Evolutionary conservation across 352 stramenopile genomes (phyloP).

Genomic region (Thalassiosira mediterranea): DNA sequence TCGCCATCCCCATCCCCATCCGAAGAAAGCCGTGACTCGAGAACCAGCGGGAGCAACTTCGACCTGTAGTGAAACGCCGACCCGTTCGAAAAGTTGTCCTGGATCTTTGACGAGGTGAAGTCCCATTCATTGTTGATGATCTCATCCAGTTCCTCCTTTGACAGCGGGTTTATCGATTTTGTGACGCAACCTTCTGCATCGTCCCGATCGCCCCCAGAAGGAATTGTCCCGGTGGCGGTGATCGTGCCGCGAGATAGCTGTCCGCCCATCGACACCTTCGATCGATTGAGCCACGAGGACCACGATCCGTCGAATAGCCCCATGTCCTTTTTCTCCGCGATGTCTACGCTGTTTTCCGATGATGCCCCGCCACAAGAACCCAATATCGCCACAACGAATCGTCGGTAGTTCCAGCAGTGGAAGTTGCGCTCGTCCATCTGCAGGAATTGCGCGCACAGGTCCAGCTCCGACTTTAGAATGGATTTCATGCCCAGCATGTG

Average conservation of each 20-base stretch:
- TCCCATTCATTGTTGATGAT: constrained; percentile 85
- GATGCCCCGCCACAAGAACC: constrained; percentile 22
- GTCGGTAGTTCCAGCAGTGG: constrained; percentile 98
- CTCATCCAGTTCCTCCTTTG: constrained; percentile 63
- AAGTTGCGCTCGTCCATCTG: constrained; percentile 97
- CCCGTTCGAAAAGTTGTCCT: constrained; percentile 99
- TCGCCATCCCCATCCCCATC: constrained; percentile 2
- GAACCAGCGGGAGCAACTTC: constrained; percentile 69
- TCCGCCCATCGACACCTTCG: constrained; percentile 31
- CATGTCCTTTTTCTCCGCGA: too few species aligned
- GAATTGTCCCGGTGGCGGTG: constrained; percentile 15
- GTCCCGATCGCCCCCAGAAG: not conserved
- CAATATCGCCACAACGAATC: constrained; percentile 75
- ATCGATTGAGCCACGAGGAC: constrained; percentile 28
- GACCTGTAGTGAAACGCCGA: constrained; percentile 92
- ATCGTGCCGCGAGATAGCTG: constrained; percentile 30
- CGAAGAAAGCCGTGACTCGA: constrained; percentile 31
- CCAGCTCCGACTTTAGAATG: constrained; percentile 76
- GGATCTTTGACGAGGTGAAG: constrained; percentile 95
- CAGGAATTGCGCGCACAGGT: constrained; percentile 84
- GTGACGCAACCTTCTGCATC: not conserved
- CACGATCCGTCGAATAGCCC: constrained; percentile 53
- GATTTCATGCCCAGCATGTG: constrained; percentile 16
- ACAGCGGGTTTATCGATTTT: constrained; percentile 22
- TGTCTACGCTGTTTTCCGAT: constrained; percentile 6